Conservation (phyloP, 805 yeast species). For the Metahyphopichia silvanorum region DNA sequence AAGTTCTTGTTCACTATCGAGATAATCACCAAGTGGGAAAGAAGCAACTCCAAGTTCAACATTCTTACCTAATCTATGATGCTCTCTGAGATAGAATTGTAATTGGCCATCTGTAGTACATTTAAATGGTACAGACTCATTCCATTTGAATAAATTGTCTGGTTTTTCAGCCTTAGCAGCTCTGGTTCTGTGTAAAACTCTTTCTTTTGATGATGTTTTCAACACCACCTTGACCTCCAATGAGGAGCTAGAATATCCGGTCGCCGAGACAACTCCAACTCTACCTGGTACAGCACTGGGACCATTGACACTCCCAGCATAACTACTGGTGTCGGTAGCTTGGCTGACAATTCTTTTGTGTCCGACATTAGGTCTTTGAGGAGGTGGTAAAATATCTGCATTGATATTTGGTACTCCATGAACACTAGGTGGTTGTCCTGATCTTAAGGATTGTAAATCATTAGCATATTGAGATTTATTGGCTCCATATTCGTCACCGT, state of each 20-base stretch:
- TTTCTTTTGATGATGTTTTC: slow-evolving; percentile 44
- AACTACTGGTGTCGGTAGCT: slow-evolving; percentile 30
- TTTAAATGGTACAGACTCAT: slow-evolving; percentile 65
- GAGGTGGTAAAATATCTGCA: slow-evolving; percentile 33
- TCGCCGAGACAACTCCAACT: slow-evolving; percentile 47
- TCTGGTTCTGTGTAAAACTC: slow-evolving; percentile 66
- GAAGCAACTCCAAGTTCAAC: slow-evolving; percentile 59
- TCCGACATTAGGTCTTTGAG: slow-evolving; percentile 30
- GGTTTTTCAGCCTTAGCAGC: slow-evolving; percentile 43
- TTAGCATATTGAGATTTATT: slow-evolving; percentile 16
- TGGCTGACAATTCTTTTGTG: slow-evolving; percentile 20
- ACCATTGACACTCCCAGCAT: slow-evolving; percentile 31
- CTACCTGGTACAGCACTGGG: slow-evolving; percentile 48
- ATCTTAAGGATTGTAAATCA: slow-evolving; percentile 36
- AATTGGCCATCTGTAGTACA: slow-evolving; percentile 61
- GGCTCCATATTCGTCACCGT: slow-evolving; percentile 3
- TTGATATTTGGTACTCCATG: slow-evolving; percentile 30
- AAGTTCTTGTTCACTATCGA: slow-evolving; percentile 44
- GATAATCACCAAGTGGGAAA: slow-evolving; percentile 48
- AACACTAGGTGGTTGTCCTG: slow-evolving; percentile 19
- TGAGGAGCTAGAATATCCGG: slow-evolving; percentile 33
- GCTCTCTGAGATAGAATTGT: slow-evolving; percentile 58
- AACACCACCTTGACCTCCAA: slow-evolving; percentile 55
- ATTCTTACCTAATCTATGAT: slow-evolving; percentile 72
- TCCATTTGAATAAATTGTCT: slow-evolving; percentile 48